Conservation (phyloP, 495 filamentous ascomycete species). For the Xylaria scruposa region DNA sequence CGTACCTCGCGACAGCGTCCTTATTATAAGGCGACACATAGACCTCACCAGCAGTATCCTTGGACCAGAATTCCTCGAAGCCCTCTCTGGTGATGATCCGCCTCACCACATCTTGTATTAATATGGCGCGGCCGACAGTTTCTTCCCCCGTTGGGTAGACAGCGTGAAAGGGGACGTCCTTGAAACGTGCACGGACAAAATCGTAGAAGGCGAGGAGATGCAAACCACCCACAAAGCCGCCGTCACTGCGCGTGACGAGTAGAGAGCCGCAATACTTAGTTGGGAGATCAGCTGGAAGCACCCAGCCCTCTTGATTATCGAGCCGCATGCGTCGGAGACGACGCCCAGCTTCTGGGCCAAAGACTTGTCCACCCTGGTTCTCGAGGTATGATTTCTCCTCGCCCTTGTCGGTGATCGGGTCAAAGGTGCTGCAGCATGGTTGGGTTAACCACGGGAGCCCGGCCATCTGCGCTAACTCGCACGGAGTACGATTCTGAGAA, state of each 20-base stretch:
- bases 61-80: background rate
- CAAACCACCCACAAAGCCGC: background rate
- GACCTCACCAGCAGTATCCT: too few species aligned
- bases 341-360: background rate
- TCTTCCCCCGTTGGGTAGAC: background rate
- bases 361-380: background rate
- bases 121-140: background rate
- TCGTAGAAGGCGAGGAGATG: background rate
- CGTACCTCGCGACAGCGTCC: background rate
- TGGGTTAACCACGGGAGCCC: conserved; percentile 15
- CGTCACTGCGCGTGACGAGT: background rate
- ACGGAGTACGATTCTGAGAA: background rate
- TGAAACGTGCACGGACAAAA: background rate
- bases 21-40: conserved; percentile 1
- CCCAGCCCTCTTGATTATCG: background rate
- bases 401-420: background rate
- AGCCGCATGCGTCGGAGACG: background rate
- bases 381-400: background rate
- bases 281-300: background rate
- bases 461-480: background rate
- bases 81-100: background rate
- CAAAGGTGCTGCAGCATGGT: background rate
- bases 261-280: background rate
- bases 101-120: background rate
- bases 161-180: background rate